Percentiles rank a stretch among this genome's conserved stretches.
Conservation (phyloP, 257 asterid genomes). For the Buddleja alternifolia region DNA sequence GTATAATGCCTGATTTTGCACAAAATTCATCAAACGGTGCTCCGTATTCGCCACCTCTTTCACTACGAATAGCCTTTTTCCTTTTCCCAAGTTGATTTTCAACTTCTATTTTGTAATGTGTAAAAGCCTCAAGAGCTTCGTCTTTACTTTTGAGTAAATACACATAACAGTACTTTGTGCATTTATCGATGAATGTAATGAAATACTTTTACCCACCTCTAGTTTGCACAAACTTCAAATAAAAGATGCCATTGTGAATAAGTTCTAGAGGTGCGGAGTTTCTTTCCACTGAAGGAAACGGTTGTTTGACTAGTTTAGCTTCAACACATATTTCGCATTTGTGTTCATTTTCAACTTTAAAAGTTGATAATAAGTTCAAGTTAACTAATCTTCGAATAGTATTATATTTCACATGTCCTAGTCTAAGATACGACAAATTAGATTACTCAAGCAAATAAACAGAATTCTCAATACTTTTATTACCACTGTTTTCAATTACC, state of each 20-base stretch:
- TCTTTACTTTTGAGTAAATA: neutral
- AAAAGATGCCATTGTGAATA: neutral
- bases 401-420: neutral
- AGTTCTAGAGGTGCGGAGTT: neutral
- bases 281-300: too few species aligned
- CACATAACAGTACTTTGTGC: neutral
- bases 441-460: neutral
- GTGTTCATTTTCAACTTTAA: neutral
- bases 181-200: neutral
- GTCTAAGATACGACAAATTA: neutral
- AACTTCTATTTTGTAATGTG: too few species aligned
- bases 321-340: neutral
- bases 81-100: too few species aligned
- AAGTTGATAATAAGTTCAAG: neutral
- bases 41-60: neutral
- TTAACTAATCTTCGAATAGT: neutral
- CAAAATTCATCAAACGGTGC: neutral
- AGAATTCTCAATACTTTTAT: neutral
- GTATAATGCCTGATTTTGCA: neutral
- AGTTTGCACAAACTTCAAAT: conserved; percentile 6
- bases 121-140: neutral
- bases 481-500: neutral
- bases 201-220: neutral
- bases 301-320: too few species aligned
- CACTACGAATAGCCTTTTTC: neutral